Evolutionary conservation across 2,329 filamentous ascomycete species (phyloP).

Genomic region (Aureobasidium mangrovei): DNA sequence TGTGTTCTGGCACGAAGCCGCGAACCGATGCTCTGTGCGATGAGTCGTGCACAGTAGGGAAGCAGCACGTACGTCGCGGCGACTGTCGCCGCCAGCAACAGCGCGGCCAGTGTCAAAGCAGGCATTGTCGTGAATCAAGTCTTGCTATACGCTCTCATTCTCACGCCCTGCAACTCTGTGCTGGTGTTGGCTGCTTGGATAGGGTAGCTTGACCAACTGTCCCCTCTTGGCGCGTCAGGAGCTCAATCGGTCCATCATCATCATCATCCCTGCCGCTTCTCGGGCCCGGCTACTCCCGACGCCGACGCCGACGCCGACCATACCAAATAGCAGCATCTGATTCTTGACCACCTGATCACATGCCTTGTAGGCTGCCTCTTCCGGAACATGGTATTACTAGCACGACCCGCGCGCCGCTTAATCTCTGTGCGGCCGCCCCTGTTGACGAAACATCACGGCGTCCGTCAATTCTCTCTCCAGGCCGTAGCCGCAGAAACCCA

Average conservation of each 20-base stretch:
- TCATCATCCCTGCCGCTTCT: no score
- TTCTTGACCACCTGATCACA: not conserved
- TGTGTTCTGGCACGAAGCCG: conserved; percentile 16
- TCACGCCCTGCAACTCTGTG: no score
- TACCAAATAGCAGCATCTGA: not conserved
- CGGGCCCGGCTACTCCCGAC: no score
- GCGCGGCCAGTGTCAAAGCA: not conserved
- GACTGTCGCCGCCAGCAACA: not conserved
- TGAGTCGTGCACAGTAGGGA: conserved; percentile 2
- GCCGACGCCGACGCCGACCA: not conserved
- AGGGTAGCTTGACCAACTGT: no score
- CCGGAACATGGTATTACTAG: not conserved
- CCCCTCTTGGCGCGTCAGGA: no score
- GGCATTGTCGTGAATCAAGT: not conserved
- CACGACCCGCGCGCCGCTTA: not conserved
- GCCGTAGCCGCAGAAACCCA: not conserved
- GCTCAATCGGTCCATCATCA: no score
- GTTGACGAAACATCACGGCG: not conserved
- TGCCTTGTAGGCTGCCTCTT: not conserved
- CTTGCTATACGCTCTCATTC: no score
- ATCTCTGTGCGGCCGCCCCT: not conserved
- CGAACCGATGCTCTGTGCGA: conserved; percentile 14
- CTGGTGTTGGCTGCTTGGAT: no score
- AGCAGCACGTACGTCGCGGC: not conserved
- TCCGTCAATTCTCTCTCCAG: not conserved